Base-by-base conservation (phyloP, 1,139 yeast genomes). In the Taphrina confusa region DNA sequence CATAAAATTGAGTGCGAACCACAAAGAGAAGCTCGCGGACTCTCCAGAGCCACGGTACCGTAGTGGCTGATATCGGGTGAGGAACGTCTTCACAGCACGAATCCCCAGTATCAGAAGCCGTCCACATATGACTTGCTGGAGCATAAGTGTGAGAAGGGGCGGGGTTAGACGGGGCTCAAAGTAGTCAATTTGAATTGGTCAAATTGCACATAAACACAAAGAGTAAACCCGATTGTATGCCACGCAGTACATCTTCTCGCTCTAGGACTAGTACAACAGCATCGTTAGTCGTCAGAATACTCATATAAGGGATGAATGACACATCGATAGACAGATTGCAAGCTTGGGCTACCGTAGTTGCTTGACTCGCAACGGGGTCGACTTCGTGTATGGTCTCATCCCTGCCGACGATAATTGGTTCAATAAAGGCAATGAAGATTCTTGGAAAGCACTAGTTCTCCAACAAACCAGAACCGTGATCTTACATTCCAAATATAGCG, bases 391-490 rank as follows among this genome's bases (percentile, higher is more conserved):
- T 39, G 44, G 20, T 25, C 27, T 39, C 20, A 25, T 18, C 20
- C 23, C 44, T 39, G 44, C 14, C 44, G 44, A 39, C 14, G 14
- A 5, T 8, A 39, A 22, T 25, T 39, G 44, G 44, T 39, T 39
- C 23, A 39, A 39, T 16, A 22, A 39, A 39, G 44, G 44, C 5
- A 39, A 39, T 39, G 23, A 39, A 39, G 44, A 39, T 39, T 39
- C 44, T 16, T 39, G 20, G 44, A 25, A 39, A 39, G 44, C 44
- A 16, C 44, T 39, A 39, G 20, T 39, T 39, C 20, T 39, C 25
- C 44, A 39, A 39, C 44, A 39, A 39, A 39, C 14, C 44, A 39
- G 44, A 25, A 39, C 44, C 44, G 44, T 39, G 44, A 39, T 39
- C 20, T n/a, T 39, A 39, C 44, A 39, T 39, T 16, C 6, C 20